Conservation (phyloP, 805 yeast species). For the Lipomyces yamanashiensis region DNA sequence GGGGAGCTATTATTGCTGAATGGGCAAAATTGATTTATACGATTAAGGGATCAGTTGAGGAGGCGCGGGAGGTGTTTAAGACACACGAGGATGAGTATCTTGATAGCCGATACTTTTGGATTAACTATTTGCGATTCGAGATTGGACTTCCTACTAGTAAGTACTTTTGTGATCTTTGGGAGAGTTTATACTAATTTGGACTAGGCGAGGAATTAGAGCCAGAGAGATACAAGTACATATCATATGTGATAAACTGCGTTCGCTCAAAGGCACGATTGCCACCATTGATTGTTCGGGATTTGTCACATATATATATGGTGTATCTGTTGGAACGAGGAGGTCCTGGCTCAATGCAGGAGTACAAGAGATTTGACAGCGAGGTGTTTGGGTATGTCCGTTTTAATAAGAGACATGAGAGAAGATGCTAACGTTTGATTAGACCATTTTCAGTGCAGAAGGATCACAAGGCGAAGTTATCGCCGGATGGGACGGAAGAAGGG, state of each 20-base stretch:
- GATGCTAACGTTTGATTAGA: conserved; percentile 1
- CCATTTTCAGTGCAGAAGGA: conserved; percentile 31
- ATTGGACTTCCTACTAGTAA: conserved; percentile 36
- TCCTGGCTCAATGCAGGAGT: conserved; percentile 34
- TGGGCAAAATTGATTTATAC: conserved; percentile 38
- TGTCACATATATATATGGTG: conserved; percentile 41
- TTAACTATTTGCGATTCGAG: conserved; percentile 43
- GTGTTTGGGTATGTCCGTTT: conserved; percentile 36
- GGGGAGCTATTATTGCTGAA: conserved; percentile 39
- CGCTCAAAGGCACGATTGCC: conserved; percentile 39
- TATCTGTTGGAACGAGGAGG: conserved; percentile 38
- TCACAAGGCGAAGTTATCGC: conserved; percentile 20
- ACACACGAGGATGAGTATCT: conserved; percentile 33
- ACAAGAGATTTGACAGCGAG: conserved; percentile 35
- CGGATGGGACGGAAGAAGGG: conserved; percentile 23
- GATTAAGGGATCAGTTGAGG: conserved; percentile 35
- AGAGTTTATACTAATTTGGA: neutral
- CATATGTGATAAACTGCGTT: conserved; percentile 31
- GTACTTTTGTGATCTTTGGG: neutral
- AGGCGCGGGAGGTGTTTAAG: conserved; percentile 40
- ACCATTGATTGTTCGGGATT: conserved; percentile 40
- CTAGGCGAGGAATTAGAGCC: conserved; percentile 16
- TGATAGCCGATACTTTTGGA: conserved; percentile 43
- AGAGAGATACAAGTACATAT: conserved; percentile 20
- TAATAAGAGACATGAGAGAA: neutral